Conservation (phyloP, 306 rosid species). For the Lathyrus oleraceus region DNA sequence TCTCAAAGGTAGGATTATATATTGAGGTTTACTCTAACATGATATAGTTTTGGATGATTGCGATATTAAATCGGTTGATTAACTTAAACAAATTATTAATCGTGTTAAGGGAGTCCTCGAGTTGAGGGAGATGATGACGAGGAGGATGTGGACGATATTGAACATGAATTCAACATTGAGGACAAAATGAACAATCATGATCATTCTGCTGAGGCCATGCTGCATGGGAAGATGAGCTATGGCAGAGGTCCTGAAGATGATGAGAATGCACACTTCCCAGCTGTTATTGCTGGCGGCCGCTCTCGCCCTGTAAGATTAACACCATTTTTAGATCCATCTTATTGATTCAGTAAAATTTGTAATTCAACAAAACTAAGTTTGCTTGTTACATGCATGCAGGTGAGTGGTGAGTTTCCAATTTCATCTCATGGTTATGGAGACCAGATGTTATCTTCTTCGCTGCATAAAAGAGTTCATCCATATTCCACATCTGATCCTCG, state of each 20-base stretch:
- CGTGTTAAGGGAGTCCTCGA: constrained; percentile 76
- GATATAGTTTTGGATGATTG: not conserved
- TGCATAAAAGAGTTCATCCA: constrained; percentile 82
- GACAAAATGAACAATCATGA: constrained; percentile 55
- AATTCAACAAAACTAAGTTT: constrained; percentile 8
- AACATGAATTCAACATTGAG: constrained; percentile 54
- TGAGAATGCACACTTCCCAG: constrained; percentile 68
- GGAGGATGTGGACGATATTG: constrained; percentile 90
- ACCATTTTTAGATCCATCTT: constrained; percentile 6
- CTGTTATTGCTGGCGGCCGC: constrained; percentile 46
- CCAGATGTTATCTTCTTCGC: constrained; percentile 59
- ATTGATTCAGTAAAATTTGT: not conserved
- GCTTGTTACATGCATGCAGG: constrained; percentile 37
- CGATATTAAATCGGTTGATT: not conserved
- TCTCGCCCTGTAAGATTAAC: constrained; percentile 39
- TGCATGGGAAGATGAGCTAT: constrained; percentile 98
- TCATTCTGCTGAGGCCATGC: constrained; percentile 74
- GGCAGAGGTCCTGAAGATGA: constrained; percentile 66
- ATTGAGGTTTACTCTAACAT: not conserved
- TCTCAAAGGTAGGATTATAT: constrained; percentile 60
- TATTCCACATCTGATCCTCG: constrained; percentile 67
- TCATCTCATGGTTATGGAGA: constrained; percentile 72
- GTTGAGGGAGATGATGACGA: constrained; percentile 96
- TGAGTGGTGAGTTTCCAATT: constrained; percentile 71
- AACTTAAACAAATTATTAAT: constrained; percentile 6